Base-by-base conservation (phyloP, 495 filamentous ascomycete species). In the Podospora pseudoanserina region DNA sequence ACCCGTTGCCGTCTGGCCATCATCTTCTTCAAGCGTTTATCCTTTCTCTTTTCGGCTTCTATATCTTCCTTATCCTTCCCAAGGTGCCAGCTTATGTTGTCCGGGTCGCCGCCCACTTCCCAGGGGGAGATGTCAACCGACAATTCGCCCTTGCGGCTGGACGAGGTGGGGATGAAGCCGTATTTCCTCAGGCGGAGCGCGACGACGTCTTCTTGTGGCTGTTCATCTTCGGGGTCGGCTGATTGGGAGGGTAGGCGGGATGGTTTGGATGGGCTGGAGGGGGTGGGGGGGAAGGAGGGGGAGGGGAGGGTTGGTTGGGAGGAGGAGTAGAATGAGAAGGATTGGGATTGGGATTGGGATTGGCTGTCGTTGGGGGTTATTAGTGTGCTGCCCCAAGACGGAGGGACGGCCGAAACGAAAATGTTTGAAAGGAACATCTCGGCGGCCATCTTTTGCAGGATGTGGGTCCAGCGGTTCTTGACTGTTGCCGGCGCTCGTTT, bases 351-450 rank as follows among this genome's bases (percentile, higher is more conserved):
- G 39, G 26, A 68, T 19, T 5, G 71, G 67, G 62, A 65, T 64
- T 18, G 64, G 39, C 34, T 55, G n/a, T 60, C 60, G 56, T 26
- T 63, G 6, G 39, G 13, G 15, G 9, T 49, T 11, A 16, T 18
- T 11, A 54, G 26, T n/a, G 54, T 9, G 4, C 23, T 64, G 58
- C 18, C 58, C 65, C 65, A 64, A 23, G 55, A 30, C 26, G 39
- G 44, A 13, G 69, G 71, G 23, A 69, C 39, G 6, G 65, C 63
- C 11, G 68, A 65, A 4, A 78, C 67, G 5, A 70, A 72, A 28
- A 74, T 66, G 58, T 67, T 72, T 28, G 70, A 67, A 23, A 78
- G 69, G 23, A 69, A 70, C 34, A 69, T 66, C 66, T 75, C 70
- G 16, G 72, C 69, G 1, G 73, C 75, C 32, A 77, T 69, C 28